A percentile compares a stretch with the other conserved stretches of the same genome.
Conservation (phyloP, 805 yeast species). For the Vanderwaltozyma verrucispora region DNA sequence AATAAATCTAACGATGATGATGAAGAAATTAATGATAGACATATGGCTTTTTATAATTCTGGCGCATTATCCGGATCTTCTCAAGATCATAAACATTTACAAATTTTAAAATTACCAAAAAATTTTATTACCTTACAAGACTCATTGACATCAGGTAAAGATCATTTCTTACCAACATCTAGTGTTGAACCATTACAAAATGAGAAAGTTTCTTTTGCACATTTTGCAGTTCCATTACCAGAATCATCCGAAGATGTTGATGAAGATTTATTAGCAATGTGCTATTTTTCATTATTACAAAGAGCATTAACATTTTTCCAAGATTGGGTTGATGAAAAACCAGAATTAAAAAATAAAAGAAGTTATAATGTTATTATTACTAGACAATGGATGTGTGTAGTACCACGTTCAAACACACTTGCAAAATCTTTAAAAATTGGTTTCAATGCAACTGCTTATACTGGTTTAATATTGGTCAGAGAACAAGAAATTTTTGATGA, state of each 20-base stretch:
- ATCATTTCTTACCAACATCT: conserved; percentile 44
- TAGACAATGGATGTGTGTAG: conserved; percentile 69
- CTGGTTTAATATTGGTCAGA: conserved; percentile 73
- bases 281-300: conserved; percentile 63
- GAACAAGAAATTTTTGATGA: conserved; percentile 42
- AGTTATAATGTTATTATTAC: conserved; percentile 81
- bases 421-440: conserved; percentile 40
- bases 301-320: conserved; percentile 58
- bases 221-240: conserved; percentile 62
- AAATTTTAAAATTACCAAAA: conserved; percentile 64
- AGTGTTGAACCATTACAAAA: conserved; percentile 52
- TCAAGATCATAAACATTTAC: conserved; percentile 87
- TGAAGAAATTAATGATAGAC: conserved; percentile 32
- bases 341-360: conserved; percentile 25
- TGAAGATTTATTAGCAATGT: conserved; percentile 52
- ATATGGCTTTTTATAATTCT: conserved; percentile 80
- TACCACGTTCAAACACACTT: conserved; percentile 63
- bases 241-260: conserved; percentile 34
- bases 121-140: conserved; percentile 51
- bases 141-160: conserved; percentile 30
- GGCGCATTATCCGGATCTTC: conserved; percentile 92
- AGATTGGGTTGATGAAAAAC: conserved; percentile 31
- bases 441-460: conserved; percentile 69
- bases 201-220: conserved; percentile 63
- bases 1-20: too few species aligned